These are phyloP conservation scores for Plasmodium adleri DNA, from an alignment of 169 alveolate species.

Conservation along the genomic window DNA sequence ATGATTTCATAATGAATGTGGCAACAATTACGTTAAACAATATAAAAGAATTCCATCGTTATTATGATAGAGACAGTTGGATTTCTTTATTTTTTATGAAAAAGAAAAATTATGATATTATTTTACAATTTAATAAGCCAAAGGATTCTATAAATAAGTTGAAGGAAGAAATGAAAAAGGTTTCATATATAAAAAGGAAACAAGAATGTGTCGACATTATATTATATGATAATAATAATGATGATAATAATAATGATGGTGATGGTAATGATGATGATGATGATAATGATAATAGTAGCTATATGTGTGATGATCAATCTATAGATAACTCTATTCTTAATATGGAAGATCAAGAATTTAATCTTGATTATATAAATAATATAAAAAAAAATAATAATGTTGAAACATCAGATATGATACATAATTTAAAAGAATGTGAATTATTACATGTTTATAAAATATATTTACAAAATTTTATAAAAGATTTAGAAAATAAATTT, in stretches of 20 bases:
- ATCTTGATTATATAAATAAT: slow-evolving; percentile 9
- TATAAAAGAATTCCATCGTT: background rate
- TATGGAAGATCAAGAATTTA: slow-evolving; percentile 23
- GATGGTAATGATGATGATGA: background rate
- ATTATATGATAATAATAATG: background rate
- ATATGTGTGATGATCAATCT: background rate
- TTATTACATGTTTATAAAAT: slow-evolving; percentile 18
- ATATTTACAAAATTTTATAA: slow-evolving; percentile 18
- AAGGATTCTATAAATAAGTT: background rate
- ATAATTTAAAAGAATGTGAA: slow-evolving; percentile 9
- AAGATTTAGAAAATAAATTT: slow-evolving; percentile 28
- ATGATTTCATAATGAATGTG: slow-evolving; percentile 4
- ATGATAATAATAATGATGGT: background rate
- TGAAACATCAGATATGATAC: slow-evolving; percentile 1
- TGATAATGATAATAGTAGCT: background rate
- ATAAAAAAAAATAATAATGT: slow-evolving; percentile 1
- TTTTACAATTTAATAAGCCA: slow-evolving; percentile 13
- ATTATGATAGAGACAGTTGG: slow-evolving; percentile 47
- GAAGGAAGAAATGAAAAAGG: background rate
- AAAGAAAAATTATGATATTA: slow-evolving; percentile 21
- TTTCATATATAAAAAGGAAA: background rate
- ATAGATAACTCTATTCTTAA: background rate
- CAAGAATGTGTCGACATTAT: background rate
- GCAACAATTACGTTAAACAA: slow-evolving; percentile 15
- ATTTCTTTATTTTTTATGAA: slow-evolving; percentile 23